Evolutionary conservation across 441 rosid genomes (phyloP).

Genomic region (Bocquillonia castaneifolia): DNA sequence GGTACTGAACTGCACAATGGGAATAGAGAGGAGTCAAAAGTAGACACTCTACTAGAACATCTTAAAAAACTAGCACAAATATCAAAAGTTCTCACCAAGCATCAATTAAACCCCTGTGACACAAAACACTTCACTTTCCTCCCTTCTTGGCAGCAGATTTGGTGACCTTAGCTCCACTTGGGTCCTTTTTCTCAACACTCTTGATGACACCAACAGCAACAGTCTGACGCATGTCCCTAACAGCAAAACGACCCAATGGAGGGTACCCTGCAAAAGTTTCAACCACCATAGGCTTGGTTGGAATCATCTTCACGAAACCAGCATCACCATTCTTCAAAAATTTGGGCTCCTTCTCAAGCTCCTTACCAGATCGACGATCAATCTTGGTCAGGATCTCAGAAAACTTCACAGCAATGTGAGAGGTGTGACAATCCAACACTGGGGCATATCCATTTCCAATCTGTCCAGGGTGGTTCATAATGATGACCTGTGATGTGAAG

Average conservation of each 20-base stretch:
- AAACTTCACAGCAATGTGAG: slow-evolving; percentile 40
- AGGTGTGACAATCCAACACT: slow-evolving; percentile 44
- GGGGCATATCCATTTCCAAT: slow-evolving; percentile 48
- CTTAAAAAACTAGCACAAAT: background rate
- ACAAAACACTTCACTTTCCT: slow-evolving; percentile 50
- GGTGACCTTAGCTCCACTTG: slow-evolving; percentile 67
- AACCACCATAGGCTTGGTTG: slow-evolving; percentile 58
- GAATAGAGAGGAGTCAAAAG: background rate
- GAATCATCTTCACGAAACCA: slow-evolving; percentile 48
- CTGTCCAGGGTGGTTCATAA: slow-evolving; percentile 48
- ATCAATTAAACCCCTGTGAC: background rate
- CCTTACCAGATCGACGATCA: slow-evolving; percentile 43
- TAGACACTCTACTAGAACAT: background rate
- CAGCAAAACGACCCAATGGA: slow-evolving; percentile 76
- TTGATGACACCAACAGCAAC: slow-evolving; percentile 77
- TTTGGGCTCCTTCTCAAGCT: slow-evolving; percentile 10
- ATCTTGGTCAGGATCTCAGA: slow-evolving; percentile 40
- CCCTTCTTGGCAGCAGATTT: slow-evolving; percentile 73
- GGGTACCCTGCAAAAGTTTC: slow-evolving; percentile 72
- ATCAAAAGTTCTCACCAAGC: background rate
- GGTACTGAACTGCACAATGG: too few species aligned
- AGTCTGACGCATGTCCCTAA: slow-evolving; percentile 59
- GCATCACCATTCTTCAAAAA: slow-evolving; percentile 46
- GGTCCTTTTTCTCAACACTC: slow-evolving; percentile 77
- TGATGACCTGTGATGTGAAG: slow-evolving; percentile 43